Base-by-base conservation (phyloP, 2,329 filamentous ascomycete species). In the Myriosclerotinia curreyana region DNA sequence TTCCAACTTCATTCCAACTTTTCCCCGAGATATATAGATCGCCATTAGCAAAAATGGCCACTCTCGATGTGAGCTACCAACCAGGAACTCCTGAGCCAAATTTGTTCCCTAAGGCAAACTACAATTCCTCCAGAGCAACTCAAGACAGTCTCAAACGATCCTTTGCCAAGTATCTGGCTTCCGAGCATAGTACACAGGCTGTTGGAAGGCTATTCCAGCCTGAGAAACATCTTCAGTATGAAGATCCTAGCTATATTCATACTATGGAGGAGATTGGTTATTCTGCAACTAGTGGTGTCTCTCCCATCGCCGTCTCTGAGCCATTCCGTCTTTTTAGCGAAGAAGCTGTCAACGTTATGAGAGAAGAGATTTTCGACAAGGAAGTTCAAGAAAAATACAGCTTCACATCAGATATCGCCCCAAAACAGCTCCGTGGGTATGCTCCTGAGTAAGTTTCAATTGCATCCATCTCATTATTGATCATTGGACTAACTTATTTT, bases 221-320 rank as follows among this genome's bases (percentile, higher is more conserved):
- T 2, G 70, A 75, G 46, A 82, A 80, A 71, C 86, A 89, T 71
- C 74, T 89, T 22, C 75, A 75, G 31, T 86, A 81, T 73, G 76
- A 80, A 60, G 72, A 79, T 17, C 80, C 82, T 14, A 76, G 79
- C 17, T 79, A 82, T 66, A 76, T 83, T 52, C 75, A 84, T 69
- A 83, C 79, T 22, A 89, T 89, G 86, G 79, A 82, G 69, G 86
- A 88, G 40, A 77, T 88, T 60, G 84, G 83, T 2, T 82, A 83
- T 49, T 72, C 78, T 2, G 78, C 83, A 44, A 78, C 79, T 63
- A 78, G 77, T 58, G 86, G 86, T 5, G 79, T 89, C 34, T 89
- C 87, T 1, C 80, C 81, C 1, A 78, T 85, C 56, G 87, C 85
- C 15, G 85, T 87, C 60, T 87, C 86, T 0, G 83, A 88, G 65